These are phyloP conservation scores for Huiozyma sinensis DNA, from an alignment of 805 yeast species.

Conservation along the genomic window DNA sequence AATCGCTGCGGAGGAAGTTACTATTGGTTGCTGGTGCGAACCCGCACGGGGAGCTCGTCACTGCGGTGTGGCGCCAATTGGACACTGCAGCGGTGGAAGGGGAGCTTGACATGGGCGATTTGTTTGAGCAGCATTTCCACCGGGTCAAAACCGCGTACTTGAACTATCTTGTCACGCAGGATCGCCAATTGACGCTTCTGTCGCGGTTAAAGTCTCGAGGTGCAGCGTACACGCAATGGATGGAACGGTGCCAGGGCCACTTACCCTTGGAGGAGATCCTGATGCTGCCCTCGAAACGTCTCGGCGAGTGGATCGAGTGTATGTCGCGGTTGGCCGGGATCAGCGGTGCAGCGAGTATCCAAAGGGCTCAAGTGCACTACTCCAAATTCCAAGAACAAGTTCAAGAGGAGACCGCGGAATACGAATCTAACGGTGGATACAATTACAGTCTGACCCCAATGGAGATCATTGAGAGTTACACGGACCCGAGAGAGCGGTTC, in stretches of 20 bases:
- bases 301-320: conserved; percentile 16
- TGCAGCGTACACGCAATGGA: conserved; percentile 24
- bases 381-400: conserved; percentile 9
- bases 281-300: conserved; percentile 25
- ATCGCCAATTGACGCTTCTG: conserved; percentile 23
- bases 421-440: conserved; percentile 10
- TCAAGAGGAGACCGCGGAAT: conserved; percentile 12
- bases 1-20: conserved; percentile 4
- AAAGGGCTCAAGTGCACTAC: conserved; percentile 6
- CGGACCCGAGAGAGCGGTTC: conserved; percentile 1
- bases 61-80: conserved; percentile 4
- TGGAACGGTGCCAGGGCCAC: conserved; percentile 26
- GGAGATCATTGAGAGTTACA: conserved; percentile 22
- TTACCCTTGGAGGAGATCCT: conserved; percentile 25
- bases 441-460: conserved; percentile 19
- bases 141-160: conserved; percentile 28
- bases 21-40: not conserved
- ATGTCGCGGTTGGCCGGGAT: conserved; percentile 4
- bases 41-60: not conserved
- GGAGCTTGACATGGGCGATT: conserved; percentile 19
- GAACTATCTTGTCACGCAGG: conserved; percentile 26
- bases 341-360: not conserved
- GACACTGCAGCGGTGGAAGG: conserved; percentile 3
- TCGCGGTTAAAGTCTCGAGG: conserved; percentile 9
- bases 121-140: conserved; percentile 24